phyloP scores from a whole-genome alignment of 257 asterid genomes.

The Scutellaria barbata region DNA sequence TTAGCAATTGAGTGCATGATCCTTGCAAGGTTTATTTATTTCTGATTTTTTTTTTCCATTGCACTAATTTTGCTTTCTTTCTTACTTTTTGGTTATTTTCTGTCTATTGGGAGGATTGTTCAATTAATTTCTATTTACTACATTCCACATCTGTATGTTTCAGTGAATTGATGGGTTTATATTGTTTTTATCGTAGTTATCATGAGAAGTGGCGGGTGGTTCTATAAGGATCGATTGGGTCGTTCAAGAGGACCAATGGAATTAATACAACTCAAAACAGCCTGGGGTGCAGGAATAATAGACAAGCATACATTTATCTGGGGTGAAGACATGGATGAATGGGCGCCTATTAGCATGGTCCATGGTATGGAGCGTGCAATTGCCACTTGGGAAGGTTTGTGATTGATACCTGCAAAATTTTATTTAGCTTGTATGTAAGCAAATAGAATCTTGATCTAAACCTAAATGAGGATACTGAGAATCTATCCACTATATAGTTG shows the following conservation, averaged over 20 bases:
- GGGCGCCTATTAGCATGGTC: constrained; percentile 96
- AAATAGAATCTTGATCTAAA: background rate
- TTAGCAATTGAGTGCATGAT: background rate
- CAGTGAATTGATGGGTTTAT: constrained; percentile 21
- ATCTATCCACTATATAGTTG: background rate
- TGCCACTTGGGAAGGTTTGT: constrained; percentile 98
- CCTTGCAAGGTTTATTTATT: constrained; percentile 14
- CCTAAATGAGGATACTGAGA: background rate
- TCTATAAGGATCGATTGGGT: constrained; percentile 92
- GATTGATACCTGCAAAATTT: constrained; percentile 12
- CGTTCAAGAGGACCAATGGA: constrained; percentile 98
- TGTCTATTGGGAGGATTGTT: constrained; percentile 20
- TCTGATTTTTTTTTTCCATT: background rate
- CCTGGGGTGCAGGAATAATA: constrained; percentile 97
- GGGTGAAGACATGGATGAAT: constrained; percentile 97
- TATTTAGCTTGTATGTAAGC: constrained; percentile 9
- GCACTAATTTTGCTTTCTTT: background rate
- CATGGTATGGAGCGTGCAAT: constrained; percentile 94
- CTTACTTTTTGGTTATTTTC: background rate
- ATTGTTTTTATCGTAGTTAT: constrained; percentile 58
- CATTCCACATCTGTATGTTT: background rate
- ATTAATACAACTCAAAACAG: constrained; percentile 91
- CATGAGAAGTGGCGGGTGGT: constrained; percentile 87
- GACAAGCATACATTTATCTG: constrained; percentile 91
- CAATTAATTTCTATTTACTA: background rate